Base-by-base conservation (phyloP, 768 basidiomycete genomes). In the Mycena sanguinolenta region DNA sequence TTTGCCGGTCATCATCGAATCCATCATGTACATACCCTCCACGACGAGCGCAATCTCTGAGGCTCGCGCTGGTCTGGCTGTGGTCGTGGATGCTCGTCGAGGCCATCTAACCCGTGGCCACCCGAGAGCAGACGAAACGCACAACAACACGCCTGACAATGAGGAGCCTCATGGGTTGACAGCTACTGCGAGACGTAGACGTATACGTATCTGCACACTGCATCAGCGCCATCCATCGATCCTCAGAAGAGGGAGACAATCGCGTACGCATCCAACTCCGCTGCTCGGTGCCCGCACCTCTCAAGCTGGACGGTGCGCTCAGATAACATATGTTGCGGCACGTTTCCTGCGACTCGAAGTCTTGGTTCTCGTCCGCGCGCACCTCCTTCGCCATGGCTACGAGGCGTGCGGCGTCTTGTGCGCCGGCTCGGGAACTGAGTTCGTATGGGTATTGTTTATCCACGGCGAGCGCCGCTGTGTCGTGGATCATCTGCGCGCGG, bases 31-130 rank as follows among this genome's bases (percentile, higher is more conserved):
- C 0, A 86, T 82, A 75, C 99, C 97, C 80, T 99, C 97, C 34
- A 98, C 92, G 23, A 98, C 90, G 10, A 98, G 81, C 9, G 94
- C 95, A 72, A 98, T 97, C 82, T 99, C 98, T 1, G 95, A 97
- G 80, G 97, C 96, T 97, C 93, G 28, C 97, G 96, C 90, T 88
- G n/a, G n/a, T 92, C 80, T 95, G 94, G 63, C 90, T 92, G 17
- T 95, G 90, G 75, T 97, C 95, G 70, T 97, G 96, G 73, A 97
- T 77, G 78, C 98, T 99, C 19, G 97, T 96, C 49, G 94, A 96
- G 38, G 97, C 97, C 87, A 96, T 93, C 94, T 95, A 34, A 44
- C 32, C 23, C 67, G 49, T n/a, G 8, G 38, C n/a, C 21, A 27
- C 3, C 19, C 28, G 4, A 32, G 25, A 42, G 39, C 6, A 42